Base-by-base conservation (phyloP, 192 early-diverging fungal genomes). In the Dispira simplex region DNA sequence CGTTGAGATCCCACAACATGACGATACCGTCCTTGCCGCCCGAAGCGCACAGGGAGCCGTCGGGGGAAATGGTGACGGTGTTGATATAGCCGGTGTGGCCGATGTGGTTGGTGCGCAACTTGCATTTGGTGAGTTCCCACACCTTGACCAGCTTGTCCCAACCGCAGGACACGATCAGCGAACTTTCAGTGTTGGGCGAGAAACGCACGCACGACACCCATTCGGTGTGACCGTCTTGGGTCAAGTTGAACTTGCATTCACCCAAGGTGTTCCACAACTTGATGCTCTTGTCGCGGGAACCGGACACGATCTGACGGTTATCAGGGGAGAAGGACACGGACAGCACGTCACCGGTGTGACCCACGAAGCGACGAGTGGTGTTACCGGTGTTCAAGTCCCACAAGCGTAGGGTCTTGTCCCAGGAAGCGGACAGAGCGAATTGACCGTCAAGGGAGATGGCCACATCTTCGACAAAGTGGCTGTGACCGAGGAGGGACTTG, bases 121-220 rank as follows among this genome's bases (percentile, higher is more conserved):
- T 97, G 87, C 88, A 89, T 87, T 96, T 95, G 83, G 82, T 86
- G 62, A 96, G 82, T 73, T 99, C 94, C 96, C 96, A 99, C 69
- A 97, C 93, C 96, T 99, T 99, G 80, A 99, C 95, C 70, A 94
- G 79, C 86, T 97, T 97, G 84, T 99, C 96, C 96, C 96, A 99
- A 71, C 94, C 92, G 75, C 87, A 82, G 59, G 93, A 95, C 49
- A 99, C 92, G 71, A 99, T 90, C 79, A 99, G 85, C 67, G 94
- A 92, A 86, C 93, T 97, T 65, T 81, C 82, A 65, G 92, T 90
- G 90, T 99, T 99, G 75, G 96, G 96, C 65, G 92, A 95, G 90
- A 99, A 97, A 73, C 91, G 88, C 71, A 99, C 96, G 83, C 91
- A 94, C 62, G 93, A 96, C 71, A 97, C 89, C 96, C 96, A 99